phyloP scores from a whole-genome alignment of 1,139 yeast genomes.

The Blastobotrys petasosporus region DNA sequence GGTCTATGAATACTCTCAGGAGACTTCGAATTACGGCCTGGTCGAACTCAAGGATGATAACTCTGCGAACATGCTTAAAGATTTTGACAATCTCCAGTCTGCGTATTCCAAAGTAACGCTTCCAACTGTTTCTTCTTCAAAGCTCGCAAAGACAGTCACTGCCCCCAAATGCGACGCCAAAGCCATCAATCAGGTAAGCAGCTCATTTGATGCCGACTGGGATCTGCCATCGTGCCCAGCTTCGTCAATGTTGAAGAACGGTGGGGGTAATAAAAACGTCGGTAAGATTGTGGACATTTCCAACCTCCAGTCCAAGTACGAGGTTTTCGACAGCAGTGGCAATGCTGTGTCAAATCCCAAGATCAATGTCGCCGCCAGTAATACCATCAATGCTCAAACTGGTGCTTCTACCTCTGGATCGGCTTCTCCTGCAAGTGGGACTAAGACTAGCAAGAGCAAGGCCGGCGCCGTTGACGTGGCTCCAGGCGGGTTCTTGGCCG shows the following conservation, averaged over 20 bases:
- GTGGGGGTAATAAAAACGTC: conserved; percentile 45
- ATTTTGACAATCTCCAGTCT: conserved; percentile 50
- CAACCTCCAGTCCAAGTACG: conserved; percentile 39
- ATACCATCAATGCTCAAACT: conserved; percentile 11
- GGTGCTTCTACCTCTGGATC: conserved; percentile 12
- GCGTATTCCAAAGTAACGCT: conserved; percentile 42
- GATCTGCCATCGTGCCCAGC: conserved; percentile 40
- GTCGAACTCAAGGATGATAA: conserved; percentile 46
- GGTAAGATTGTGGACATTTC: conserved; percentile 43
- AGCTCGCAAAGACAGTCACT: conserved; percentile 31
- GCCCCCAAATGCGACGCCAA: conserved; percentile 25
- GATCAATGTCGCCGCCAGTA: conserved; percentile 21
- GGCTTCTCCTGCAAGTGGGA: conserved; percentile 15
- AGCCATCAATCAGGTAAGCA: conserved; percentile 35
- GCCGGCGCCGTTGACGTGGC: conserved; percentile 16
- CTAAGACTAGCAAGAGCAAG: conserved; percentile 16
- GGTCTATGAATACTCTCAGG: conserved; percentile 70
- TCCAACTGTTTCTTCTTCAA: conserved; percentile 32
- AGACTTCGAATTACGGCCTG: conserved; percentile 63
- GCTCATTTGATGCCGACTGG: conserved; percentile 36
- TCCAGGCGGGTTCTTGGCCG: conserved; percentile 15
- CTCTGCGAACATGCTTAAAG: conserved; percentile 43
- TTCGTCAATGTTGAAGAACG: conserved; percentile 41
- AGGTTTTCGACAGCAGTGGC: conserved; percentile 47
- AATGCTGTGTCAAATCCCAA: conserved; percentile 44